Evolutionary conservation across 2,329 filamentous ascomycete species (phyloP).

Genomic region (Claviceps fusiformis): DNA sequence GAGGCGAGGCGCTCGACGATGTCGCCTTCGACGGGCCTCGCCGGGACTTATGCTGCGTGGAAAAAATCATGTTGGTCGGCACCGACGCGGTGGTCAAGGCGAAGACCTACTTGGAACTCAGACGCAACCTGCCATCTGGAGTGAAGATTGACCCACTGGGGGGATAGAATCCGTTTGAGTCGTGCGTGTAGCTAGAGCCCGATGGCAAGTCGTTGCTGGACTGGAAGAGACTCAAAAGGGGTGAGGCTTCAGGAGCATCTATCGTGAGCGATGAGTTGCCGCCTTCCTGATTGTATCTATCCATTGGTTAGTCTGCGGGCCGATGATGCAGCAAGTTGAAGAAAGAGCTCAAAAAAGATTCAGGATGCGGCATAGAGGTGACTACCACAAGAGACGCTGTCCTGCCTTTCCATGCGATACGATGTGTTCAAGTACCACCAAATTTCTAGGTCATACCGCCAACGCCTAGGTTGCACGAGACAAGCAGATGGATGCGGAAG

Average conservation of each 20-base stretch:
- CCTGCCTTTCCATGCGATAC: slow-evolving; percentile 22
- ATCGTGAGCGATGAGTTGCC: slow-evolving; percentile 38
- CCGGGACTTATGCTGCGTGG: neutral
- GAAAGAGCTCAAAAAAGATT: slow-evolving; percentile 1
- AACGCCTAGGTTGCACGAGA: slow-evolving; percentile 30
- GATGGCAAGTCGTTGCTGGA: slow-evolving; percentile 30
- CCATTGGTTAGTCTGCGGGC: slow-evolving; percentile 6
- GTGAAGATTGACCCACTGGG: slow-evolving; percentile 29
- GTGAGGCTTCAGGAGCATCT: slow-evolving; percentile 37
- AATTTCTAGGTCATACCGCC: slow-evolving; percentile 27
- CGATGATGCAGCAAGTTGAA: slow-evolving; percentile 6
- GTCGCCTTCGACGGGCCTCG: neutral
- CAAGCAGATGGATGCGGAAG: slow-evolving; percentile 7
- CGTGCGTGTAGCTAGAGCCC: slow-evolving; percentile 34
- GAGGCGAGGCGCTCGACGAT: neutral
- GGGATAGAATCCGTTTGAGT: slow-evolving; percentile 35
- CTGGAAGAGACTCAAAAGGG: slow-evolving; percentile 38
- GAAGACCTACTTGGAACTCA: slow-evolving; percentile 41
- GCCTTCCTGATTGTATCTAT: slow-evolving; percentile 43
- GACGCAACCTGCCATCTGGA: slow-evolving; percentile 39
- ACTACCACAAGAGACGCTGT: slow-evolving; percentile 22
- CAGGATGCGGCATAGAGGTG: slow-evolving; percentile 5
- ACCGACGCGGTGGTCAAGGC: neutral
- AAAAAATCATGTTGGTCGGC: neutral
- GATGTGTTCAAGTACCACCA: slow-evolving; percentile 17